A percentile compares a stretch with the other conserved stretches of the same genome.
Evolutionary conservation across 2,329 filamentous ascomycete genomes (phyloP).

Genomic region (Diaporthe sp.): DNA sequence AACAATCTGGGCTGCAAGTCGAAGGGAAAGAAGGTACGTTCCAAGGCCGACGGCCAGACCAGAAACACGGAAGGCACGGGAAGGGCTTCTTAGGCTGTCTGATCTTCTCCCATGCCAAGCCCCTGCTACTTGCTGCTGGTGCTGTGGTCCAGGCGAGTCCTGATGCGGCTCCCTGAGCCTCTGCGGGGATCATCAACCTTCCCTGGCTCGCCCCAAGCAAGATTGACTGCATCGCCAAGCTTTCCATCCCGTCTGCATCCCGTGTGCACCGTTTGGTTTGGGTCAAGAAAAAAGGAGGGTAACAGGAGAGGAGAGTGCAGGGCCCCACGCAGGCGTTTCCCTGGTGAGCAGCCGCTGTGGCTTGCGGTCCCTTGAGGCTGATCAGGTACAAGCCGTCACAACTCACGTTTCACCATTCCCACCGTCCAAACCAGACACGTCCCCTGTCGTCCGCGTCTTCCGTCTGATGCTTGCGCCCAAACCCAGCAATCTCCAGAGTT

Average conservation of each 20-base stretch:
- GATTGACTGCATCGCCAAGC: conserved; percentile 31
- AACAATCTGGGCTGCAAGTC: background rate
- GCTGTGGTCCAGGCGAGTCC: background rate
- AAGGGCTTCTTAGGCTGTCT: conserved; percentile 33
- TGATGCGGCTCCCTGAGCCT: conserved; percentile 16
- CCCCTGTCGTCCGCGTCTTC: conserved; percentile 5
- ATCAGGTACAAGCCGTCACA: conserved; percentile 38
- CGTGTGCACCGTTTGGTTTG: conserved; percentile 5
- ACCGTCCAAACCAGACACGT: background rate
- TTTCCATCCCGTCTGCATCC: too few relatives aligned
- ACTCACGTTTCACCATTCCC: conserved; percentile 32
- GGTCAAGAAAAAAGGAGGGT: background rate
- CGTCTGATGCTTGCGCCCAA: conserved; percentile 1
- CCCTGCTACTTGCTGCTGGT: background rate
- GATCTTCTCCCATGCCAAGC: conserved; percentile 29
- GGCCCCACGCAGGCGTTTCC: background rate
- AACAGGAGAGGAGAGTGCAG: background rate
- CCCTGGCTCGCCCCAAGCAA: too few relatives aligned
- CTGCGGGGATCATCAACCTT: conserved; percentile 7
- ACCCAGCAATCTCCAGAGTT: conserved; percentile 3
- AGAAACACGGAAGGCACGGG: conserved; percentile 36
- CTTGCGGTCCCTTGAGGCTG: conserved; percentile 31
- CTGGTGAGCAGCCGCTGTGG: conserved; percentile 9
- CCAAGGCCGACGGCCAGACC: conserved; percentile 25
- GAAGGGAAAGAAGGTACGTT: background rate